phyloP scores from a whole-genome alignment of 2,329 filamentous ascomycete genomes.

The Periconia sp. region DNA sequence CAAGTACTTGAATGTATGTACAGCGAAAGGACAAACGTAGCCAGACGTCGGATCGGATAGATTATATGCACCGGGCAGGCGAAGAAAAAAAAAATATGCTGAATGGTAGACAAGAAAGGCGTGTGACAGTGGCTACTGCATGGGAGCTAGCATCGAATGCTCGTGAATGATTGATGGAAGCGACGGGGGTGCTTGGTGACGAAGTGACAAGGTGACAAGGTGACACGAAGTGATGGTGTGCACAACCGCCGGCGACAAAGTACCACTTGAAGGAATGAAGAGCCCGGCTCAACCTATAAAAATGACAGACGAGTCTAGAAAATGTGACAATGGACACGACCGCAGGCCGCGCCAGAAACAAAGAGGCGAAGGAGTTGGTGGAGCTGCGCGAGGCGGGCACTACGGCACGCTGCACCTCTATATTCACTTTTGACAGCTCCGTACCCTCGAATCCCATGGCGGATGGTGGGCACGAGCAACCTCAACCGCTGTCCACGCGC shows the following conservation, averaged over 20 bases:
- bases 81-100: constrained; percentile 9
- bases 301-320: constrained; percentile 16
- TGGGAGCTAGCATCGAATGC: constrained; percentile 19
- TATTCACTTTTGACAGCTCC: constrained; percentile 40
- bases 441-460: constrained; percentile 27
- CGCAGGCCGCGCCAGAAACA: constrained; percentile 26
- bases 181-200: constrained; percentile 12
- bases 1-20: constrained; percentile 7
- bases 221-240: constrained; percentile 18
- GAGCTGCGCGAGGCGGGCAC: constrained; percentile 27
- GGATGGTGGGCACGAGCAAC: constrained; percentile 33
- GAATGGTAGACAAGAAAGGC: constrained; percentile 16
- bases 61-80: constrained; percentile 30
- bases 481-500: constrained; percentile 36
- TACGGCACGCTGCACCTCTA: constrained; percentile 34
- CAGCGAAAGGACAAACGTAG: constrained; percentile 28
- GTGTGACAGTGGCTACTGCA: constrained; percentile 39
- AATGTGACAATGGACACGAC: constrained; percentile 25
- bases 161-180: constrained; percentile 16
- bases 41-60: constrained; percentile 36
- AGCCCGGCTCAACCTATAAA: constrained; percentile 39
- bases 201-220: no score
- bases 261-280: constrained; percentile 28
- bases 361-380: constrained; percentile 19
- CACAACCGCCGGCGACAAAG: constrained; percentile 18